These are phyloP conservation scores for Caryopteris hybrid DNA, from an alignment of 305 asterid genomes.

Conservation along the genomic window DNA sequence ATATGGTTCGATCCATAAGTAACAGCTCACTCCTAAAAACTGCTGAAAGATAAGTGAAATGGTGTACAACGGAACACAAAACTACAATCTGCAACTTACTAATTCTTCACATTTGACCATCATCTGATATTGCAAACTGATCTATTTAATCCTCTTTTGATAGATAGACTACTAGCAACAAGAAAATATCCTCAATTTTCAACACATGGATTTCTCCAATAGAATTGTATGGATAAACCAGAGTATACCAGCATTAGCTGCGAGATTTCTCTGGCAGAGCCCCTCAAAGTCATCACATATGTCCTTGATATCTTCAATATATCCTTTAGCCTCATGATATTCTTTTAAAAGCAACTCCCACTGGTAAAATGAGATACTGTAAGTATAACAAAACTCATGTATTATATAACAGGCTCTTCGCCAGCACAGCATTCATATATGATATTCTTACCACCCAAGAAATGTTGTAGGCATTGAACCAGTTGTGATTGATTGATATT, in stretches of 20 bases:
- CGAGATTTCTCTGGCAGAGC: slow-evolving; percentile 92
- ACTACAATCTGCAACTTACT: too few relatives aligned
- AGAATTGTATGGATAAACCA: not conserved
- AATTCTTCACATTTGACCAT: too few relatives aligned
- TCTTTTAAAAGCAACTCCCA: slow-evolving; percentile 93
- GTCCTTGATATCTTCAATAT: slow-evolving; percentile 84
- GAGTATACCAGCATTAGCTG: slow-evolving; percentile 76
- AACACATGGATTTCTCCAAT: too few relatives aligned
- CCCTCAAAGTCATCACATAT: slow-evolving; percentile 88
- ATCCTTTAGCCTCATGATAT: slow-evolving; percentile 73
- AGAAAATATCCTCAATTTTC: too few relatives aligned
- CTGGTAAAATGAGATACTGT: slow-evolving; percentile 32
- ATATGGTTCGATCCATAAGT: too few relatives aligned
- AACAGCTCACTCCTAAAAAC: too few relatives aligned
- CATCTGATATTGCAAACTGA: too few relatives aligned
- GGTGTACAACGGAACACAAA: too few relatives aligned
- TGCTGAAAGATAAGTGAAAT: too few relatives aligned
- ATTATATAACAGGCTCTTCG: slow-evolving; percentile 4
- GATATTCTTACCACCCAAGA: slow-evolving; percentile 74
- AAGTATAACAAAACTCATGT: not conserved
- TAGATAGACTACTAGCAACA: too few relatives aligned
- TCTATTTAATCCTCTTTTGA: too few relatives aligned
- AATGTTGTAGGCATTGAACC: slow-evolving; percentile 82
- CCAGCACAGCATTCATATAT: slow-evolving; percentile 2
- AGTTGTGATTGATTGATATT: slow-evolving; percentile 91